Evolutionary conservation across 371 early-diverging fungal species (phyloP).

Genomic region (Phascolomyces articulosus): DNA sequence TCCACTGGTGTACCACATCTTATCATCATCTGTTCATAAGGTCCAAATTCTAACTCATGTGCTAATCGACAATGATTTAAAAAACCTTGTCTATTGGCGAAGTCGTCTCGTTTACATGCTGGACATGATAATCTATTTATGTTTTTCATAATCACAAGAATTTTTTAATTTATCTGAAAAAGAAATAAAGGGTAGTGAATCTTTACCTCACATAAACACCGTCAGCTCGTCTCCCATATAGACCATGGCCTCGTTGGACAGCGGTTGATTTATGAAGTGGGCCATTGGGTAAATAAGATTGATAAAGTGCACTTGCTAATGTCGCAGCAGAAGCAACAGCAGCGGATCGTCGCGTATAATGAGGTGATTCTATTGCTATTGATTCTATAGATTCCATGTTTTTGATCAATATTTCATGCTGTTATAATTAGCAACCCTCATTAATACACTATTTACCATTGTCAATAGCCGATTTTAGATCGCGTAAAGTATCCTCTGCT

Average conservation of each 20-base stretch:
- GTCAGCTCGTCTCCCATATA: slow-evolving; percentile 61
- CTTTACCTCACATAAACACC: slow-evolving; percentile 63
- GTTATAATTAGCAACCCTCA: neutral
- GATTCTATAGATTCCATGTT: neutral
- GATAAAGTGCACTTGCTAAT: slow-evolving; percentile 10
- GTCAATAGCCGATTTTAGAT: slow-evolving; percentile 52
- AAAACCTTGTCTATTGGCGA: slow-evolving; percentile 79
- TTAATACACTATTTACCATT: slow-evolving; percentile 45
- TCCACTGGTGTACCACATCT: slow-evolving; percentile 70
- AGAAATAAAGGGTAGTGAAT: no score
- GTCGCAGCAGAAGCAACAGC: slow-evolving; percentile 5
- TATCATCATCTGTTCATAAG: slow-evolving; percentile 69
- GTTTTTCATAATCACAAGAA: no score
- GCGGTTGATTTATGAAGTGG: no score
- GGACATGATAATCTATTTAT: slow-evolving; percentile 59
- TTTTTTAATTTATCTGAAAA: no score
- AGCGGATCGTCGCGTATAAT: slow-evolving; percentile 48
- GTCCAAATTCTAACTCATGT: slow-evolving; percentile 72
- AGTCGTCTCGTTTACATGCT: slow-evolving; percentile 62
- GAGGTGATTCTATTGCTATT: slow-evolving; percentile 34
- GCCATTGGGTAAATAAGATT: neutral
- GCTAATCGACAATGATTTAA: slow-evolving; percentile 78
- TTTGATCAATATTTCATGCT: no score
- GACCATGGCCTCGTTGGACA: slow-evolving; percentile 12
- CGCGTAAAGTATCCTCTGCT: slow-evolving; percentile 55